phyloP scores from a whole-genome alignment of 139 green algal species.

The Chlamydomonas sphaeroides region DNA sequence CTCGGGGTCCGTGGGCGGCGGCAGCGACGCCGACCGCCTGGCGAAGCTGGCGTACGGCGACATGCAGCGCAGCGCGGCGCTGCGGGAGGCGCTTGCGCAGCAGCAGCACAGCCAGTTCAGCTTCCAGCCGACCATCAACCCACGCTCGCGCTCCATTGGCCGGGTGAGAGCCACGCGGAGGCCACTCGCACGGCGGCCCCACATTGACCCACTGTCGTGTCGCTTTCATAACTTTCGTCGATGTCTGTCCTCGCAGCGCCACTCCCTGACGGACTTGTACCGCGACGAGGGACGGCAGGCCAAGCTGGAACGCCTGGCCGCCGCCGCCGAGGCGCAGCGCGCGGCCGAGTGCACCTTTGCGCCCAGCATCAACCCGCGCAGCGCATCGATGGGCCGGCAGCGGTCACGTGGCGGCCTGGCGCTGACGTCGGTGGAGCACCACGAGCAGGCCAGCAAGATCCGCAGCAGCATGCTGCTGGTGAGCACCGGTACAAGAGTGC shows the following conservation, averaged over 20 bases:
- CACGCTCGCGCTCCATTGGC: slow-evolving; percentile 42
- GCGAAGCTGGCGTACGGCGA: slow-evolving; percentile 61
- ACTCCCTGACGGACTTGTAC: slow-evolving; percentile 38
- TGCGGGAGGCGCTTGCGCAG: slow-evolving; percentile 50
- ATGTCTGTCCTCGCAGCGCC: too few species aligned
- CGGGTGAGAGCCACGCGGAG: slow-evolving; percentile 27
- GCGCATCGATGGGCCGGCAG: slow-evolving; percentile 26
- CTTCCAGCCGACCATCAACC: slow-evolving; percentile 51
- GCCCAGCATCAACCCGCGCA: slow-evolving; percentile 49
- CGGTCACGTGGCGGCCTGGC: slow-evolving; percentile 22
- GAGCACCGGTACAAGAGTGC: too few species aligned
- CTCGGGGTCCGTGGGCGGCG: background rate
- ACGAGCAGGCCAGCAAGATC: slow-evolving; percentile 28
- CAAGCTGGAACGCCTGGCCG: slow-evolving; percentile 23
- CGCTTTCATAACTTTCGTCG: too few species aligned
- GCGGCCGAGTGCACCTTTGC: slow-evolving; percentile 53
- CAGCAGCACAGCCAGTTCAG: slow-evolving; percentile 59
- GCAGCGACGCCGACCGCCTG: slow-evolving; percentile 23
- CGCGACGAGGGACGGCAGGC: slow-evolving; percentile 1
- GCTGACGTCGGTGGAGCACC: background rate
- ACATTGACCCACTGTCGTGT: too few species aligned
- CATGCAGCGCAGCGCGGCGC: slow-evolving; percentile 41
- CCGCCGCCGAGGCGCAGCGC: background rate
- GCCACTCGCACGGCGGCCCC: too few species aligned
- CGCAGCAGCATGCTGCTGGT: slow-evolving; percentile 31